These are phyloP conservation scores for Erodium maritimum DNA, from an alignment of 345 rosid species.

Conservation along the genomic window DNA sequence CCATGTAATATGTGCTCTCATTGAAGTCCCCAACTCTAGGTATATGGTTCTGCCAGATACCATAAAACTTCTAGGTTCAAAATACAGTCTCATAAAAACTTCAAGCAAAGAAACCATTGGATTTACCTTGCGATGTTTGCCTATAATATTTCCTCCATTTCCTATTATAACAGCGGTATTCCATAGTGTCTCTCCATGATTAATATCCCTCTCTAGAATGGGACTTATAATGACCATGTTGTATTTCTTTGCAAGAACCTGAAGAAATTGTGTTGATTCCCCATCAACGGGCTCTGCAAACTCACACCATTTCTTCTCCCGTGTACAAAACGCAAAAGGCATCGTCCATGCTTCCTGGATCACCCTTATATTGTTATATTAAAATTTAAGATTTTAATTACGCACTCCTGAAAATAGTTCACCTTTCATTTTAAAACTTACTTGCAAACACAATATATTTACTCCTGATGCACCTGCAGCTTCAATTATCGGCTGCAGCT, in stretches of 20 bases:
- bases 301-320: slow-evolving; percentile 97
- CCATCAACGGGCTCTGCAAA: slow-evolving; percentile 88
- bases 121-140: slow-evolving; percentile 86
- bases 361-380: background rate
- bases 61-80: slow-evolving; percentile 4
- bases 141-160: slow-evolving; percentile 76
- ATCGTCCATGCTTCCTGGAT: slow-evolving; percentile 89
- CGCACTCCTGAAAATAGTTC: background rate
- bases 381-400: background rate
- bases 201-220: slow-evolving; percentile 83
- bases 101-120: slow-evolving; percentile 1
- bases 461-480: slow-evolving; percentile 87
- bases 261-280: slow-evolving; percentile 76
- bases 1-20: slow-evolving; percentile 97
- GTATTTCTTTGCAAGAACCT: slow-evolving; percentile 54
- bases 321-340: slow-evolving; percentile 94
- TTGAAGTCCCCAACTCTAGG: slow-evolving; percentile 97
- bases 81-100: slow-evolving; percentile 1
- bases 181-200: slow-evolving; percentile 89
- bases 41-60: slow-evolving; percentile 71
- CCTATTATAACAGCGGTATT: slow-evolving; percentile 85
- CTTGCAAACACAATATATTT: slow-evolving; percentile 85
- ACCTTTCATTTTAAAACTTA: slow-evolving; percentile 6
- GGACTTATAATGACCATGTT: slow-evolving; percentile 88
- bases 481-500: slow-evolving; percentile 63